Base-by-base conservation (phyloP, 2,329 filamentous ascomycete species). In the Aureobasidium melanogenum region DNA sequence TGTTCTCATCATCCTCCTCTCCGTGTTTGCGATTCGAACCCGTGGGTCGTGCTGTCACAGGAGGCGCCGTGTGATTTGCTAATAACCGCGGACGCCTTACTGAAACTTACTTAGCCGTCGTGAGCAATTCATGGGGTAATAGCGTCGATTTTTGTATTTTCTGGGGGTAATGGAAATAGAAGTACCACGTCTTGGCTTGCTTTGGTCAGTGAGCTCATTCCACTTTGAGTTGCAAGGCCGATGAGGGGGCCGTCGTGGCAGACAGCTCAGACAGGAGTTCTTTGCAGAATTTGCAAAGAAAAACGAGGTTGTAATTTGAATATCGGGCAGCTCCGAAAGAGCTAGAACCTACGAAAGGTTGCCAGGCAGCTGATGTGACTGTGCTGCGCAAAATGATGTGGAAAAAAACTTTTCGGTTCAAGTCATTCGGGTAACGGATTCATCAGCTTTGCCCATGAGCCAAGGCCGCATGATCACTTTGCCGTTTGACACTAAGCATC, bases 361-460 rank as follows among this genome's bases (percentile, higher is more conserved):
- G 17, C n/a, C 2, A 30, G 14, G 7, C 30, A 41, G 38, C 52
- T 56, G 52, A 56, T 56, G 38, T 44, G 52, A 56, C 17, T 28
- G 6, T 28, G 26, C 10, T 34, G 38, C 38, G 26, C 15, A 19
- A 17, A 30, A 19, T 22, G 24, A 30, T 6, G n/a, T 10, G 36
- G 41, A 56, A 56, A 57, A 30, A 57, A 46, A 46, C 39, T 46
- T 57, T 57, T 36, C 32, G 32, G 32, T 28, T 24, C 15, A 55
- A 38, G 51, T 39, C 51, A 44, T 55, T 43, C 52, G 52, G 52
- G 52, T 36, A 56, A 56, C 52, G 52, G 28, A 36, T 56, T 56
- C 52, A 56, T 56, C 38, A 55, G 51, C 38, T 55, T 22, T 30
- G 24, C 36, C 26, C 52, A 24, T 15, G 2, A 28, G 52, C 52